Conservation (phyloP, 768 basidiomycete genomes). For the Suillus luteus region DNA sequence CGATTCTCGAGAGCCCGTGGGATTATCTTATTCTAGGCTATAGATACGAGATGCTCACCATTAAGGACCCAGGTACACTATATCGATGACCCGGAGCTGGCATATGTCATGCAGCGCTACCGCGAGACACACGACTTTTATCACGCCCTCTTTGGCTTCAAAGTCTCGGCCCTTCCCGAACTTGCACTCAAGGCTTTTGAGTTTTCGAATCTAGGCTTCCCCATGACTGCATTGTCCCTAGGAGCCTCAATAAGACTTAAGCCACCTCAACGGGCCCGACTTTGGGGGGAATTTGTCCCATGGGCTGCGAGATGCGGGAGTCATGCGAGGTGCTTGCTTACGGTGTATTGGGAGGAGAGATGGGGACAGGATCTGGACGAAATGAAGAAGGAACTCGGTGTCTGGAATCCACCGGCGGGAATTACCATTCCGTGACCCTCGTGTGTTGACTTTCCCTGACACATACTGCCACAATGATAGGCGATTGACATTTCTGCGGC, state of each 20-base stretch:
- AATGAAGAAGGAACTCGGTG: slow-evolving; percentile 81
- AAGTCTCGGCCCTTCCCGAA: slow-evolving; percentile 89
- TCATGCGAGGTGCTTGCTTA: slow-evolving; percentile 73
- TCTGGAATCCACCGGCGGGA: slow-evolving; percentile 72
- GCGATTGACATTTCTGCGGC: not conserved
- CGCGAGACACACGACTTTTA: slow-evolving; percentile 98
- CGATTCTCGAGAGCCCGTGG: slow-evolving; percentile 88
- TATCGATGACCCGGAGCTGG: slow-evolving; percentile 91
- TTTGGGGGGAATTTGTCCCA: slow-evolving; percentile 83
- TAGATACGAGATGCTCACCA: slow-evolving; percentile 9
- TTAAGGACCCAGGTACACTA: slow-evolving; percentile 74
- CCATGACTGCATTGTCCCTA: slow-evolving; percentile 82
- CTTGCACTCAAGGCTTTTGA: slow-evolving; percentile 95
- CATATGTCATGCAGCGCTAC: slow-evolving; percentile 98
- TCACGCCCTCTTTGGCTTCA: slow-evolving; percentile 87
- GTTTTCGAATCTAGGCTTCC: slow-evolving; percentile 87
- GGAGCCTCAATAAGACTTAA: slow-evolving; percentile 41
- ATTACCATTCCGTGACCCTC: slow-evolving; percentile 18
- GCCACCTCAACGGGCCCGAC: slow-evolving; percentile 47
- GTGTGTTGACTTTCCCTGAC: not conserved
- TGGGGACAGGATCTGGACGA: slow-evolving; percentile 86
- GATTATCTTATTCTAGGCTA: slow-evolving; percentile 23
- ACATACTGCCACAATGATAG: not conserved
- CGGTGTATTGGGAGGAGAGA: slow-evolving; percentile 94
- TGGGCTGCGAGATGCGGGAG: slow-evolving; percentile 91